Conservation (phyloP, 148 eudicot genomes). For the Salicornia ramosissima region DNA sequence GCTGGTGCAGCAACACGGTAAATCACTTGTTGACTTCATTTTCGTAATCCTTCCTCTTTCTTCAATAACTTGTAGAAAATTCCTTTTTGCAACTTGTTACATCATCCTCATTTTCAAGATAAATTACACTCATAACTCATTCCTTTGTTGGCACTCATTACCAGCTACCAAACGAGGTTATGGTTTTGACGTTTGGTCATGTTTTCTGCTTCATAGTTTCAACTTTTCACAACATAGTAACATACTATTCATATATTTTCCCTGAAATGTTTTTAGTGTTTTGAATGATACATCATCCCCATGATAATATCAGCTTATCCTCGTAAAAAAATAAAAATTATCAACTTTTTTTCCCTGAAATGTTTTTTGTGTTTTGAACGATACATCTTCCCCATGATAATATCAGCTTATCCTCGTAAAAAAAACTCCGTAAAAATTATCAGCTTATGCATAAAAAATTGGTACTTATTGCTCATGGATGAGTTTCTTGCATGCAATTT, state of each 20-base stretch:
- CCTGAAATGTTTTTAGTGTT: neutral
- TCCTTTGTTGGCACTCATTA: no score
- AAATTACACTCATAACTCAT: no score
- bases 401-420: no score
- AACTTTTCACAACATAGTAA: no score
- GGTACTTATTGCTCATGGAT: neutral
- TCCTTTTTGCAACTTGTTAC: neutral
- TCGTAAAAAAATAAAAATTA: no score
- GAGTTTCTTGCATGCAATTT: neutral
- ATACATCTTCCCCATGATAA: neutral
- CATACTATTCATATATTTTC: neutral
- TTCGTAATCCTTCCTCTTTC: neutral
- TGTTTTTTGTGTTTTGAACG: neutral
- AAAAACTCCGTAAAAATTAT: no score
- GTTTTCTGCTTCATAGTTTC: neutral
- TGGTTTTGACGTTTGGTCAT: no score
- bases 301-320: no score
- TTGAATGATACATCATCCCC: neutral
- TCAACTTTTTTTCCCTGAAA: neutral
- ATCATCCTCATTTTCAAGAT: neutral
- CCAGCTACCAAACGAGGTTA: no score
- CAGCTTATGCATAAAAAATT: neutral
- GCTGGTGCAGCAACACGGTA: constrained; percentile 92
- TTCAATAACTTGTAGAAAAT: neutral
- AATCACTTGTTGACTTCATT: no score